Conservation (phyloP, 805 yeast genomes). For the Candida boleticola region DNA sequence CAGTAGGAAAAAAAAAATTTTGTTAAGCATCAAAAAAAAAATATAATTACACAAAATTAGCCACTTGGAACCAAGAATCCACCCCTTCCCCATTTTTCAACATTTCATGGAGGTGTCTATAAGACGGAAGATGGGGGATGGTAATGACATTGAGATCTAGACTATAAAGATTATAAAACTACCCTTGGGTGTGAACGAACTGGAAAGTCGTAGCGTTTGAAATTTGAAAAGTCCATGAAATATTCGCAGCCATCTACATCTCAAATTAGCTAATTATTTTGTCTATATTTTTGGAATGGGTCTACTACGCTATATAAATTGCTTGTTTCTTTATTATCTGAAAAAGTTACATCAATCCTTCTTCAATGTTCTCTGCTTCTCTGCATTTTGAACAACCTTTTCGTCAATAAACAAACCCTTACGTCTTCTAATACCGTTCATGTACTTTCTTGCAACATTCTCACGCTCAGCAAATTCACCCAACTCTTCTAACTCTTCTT, state of each 20-base stretch:
- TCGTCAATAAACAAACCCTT: slow-evolving; percentile 91
- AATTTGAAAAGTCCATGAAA: no score
- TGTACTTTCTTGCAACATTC: slow-evolving; percentile 82
- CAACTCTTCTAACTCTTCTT: slow-evolving; percentile 88
- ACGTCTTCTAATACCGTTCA: slow-evolving; percentile 76
- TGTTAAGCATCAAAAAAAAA: background rate
- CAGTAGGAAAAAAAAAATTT: background rate
- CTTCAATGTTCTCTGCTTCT: slow-evolving; percentile 87
- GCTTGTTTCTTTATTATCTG: background rate
- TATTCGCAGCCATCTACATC: no score
- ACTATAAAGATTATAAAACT: no score
- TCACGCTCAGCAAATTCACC: slow-evolving; percentile 94
- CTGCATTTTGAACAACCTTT: slow-evolving; percentile 88
- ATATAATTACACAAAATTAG: background rate
- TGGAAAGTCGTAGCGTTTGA: no score
- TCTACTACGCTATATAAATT: no score
- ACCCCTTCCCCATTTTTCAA: no score
- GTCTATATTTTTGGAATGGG: no score
- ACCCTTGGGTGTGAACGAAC: no score
- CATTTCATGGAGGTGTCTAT: no score
- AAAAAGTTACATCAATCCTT: slow-evolving; percentile 42
- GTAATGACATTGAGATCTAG: no score
- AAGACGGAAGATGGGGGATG: no score
- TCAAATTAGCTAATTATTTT: no score
- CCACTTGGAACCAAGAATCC: background rate